These are phyloP conservation scores for Batkoa obscura DNA, from an alignment of 371 early-diverging fungal genomes.

Conservation along the genomic window DNA sequence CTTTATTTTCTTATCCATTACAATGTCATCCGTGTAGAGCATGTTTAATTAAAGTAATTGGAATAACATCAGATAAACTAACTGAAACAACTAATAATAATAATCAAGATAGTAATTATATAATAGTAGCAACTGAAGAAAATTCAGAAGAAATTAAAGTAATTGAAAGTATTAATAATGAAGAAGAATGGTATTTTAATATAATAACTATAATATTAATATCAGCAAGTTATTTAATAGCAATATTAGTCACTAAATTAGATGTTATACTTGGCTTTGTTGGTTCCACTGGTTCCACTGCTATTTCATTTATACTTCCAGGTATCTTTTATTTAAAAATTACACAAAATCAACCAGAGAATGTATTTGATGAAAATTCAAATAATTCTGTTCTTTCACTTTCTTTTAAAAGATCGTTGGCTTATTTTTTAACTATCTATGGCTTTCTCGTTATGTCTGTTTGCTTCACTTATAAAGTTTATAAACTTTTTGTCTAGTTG, in stretches of 20 bases:
- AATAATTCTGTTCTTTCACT: too few relatives aligned
- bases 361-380: constrained; percentile 14
- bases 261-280: constrained; percentile 77
- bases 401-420: too few relatives aligned
- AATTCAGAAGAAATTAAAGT: background rate
- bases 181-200: constrained; percentile 14
- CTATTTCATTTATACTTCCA: constrained; percentile 96
- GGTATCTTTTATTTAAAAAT: constrained; percentile 85
- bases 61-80: background rate
- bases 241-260: constrained; percentile 53
- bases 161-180: background rate
- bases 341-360: constrained; percentile 37
- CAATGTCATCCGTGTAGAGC: constrained; percentile 93
- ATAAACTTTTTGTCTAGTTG: too few relatives aligned
- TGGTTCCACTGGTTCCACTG: constrained; percentile 96
- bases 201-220: constrained; percentile 51
- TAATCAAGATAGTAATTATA: background rate
- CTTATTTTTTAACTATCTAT: too few relatives aligned
- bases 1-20: constrained; percentile 90
- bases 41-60: constrained; percentile 66
- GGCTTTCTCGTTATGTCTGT: too few relatives aligned
- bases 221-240: constrained; percentile 40
- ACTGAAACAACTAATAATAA: background rate
- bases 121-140: background rate
- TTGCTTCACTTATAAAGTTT: too few relatives aligned